phyloP scores from a whole-genome alignment of 176 grass and related monocot species.

The Olyra latifolia region DNA sequence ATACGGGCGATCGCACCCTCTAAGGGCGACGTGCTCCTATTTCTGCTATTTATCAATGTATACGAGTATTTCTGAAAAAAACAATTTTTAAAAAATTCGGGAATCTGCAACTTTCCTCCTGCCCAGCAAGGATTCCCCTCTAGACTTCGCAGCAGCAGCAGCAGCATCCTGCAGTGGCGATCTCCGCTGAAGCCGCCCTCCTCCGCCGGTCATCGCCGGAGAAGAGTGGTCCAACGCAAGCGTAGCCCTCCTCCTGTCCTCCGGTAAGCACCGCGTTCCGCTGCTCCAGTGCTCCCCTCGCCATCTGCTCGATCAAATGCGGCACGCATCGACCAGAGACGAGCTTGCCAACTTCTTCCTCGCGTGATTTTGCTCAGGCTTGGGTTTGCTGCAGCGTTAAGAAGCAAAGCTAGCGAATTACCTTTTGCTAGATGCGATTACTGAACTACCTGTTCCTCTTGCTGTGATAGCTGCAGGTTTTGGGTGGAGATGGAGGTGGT shows the following conservation, averaged over 20 bases:
- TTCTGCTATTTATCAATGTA: too few relatives aligned
- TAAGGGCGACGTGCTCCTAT: too few relatives aligned
- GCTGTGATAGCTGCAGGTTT: not conserved
- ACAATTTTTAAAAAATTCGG: too few relatives aligned
- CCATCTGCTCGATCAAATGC: conserved; percentile 39
- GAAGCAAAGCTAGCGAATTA: not conserved
- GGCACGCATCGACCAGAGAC: not conserved
- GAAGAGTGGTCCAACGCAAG: not conserved
- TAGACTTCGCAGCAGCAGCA: not conserved
- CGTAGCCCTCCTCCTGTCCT: not conserved
- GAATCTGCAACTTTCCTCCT: not conserved
- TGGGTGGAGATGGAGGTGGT: conserved; percentile 43
- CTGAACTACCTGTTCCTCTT: not conserved
- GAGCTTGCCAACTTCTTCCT: not conserved
- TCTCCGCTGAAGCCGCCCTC: not conserved
- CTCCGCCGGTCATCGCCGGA: conserved; percentile 7
- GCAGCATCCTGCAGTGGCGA: not conserved
- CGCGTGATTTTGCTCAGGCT: not conserved
- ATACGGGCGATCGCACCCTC: too few relatives aligned
- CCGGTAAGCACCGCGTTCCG: conserved; percentile 21
- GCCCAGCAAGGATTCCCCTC: not conserved
- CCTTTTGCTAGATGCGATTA: not conserved
- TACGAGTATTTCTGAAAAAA: too few relatives aligned
- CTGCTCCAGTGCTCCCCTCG: not conserved
- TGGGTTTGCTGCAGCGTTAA: not conserved